Base-by-base conservation (phyloP, 441 rosid species). In the Daphne laureola region DNA sequence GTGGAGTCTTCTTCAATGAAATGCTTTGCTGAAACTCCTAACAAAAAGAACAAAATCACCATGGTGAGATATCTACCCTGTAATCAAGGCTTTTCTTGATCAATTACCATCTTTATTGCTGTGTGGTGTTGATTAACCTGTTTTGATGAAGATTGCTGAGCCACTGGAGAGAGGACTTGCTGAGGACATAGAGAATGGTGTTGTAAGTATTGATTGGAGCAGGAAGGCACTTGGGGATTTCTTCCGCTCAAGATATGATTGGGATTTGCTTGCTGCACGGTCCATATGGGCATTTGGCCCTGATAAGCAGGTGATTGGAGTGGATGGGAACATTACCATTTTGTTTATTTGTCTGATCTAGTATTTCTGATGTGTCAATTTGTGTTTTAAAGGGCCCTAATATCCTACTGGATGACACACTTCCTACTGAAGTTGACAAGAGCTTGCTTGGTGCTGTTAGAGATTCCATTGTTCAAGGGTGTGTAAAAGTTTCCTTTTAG, bases 271-370 rank as follows among this genome's bases (percentile, higher is more conserved):
- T 55, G 98, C 97, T 15, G 96, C 97, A 4, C 84, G 97, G 60
- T 92, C 98, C 48, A 89, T 92, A 63, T 89, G 98, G 97, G 92
- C 97, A 17, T 92, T 92, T 71, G 98, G 98, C 51, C 98, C 95
- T 66, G 98, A 92, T 67, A 92, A 83, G 74, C 97, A 89, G 96
- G 98, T 88, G 64, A 57, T 1, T 46, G 23, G 26, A 12, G 9
- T 13, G 35, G 17, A 31, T 43, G 50, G 9, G 26, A 17, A 54
- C 12, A 40, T 26, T 51, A 52, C 23, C 31, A 53, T 15, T 54
- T 51, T 7, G 13, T 49, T 23, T 13, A 5, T 27, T n/a, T 49
- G 18, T 27, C 55, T 62, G 40, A 54, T 42, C 21, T 21, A 21
- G 53, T 13, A 6, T 40, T 62, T 14, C 25, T 14, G 59, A n/a